Evolutionary conservation across 208 protist genomes (phyloP).

Genomic region (Trypanosoma theileri): DNA sequence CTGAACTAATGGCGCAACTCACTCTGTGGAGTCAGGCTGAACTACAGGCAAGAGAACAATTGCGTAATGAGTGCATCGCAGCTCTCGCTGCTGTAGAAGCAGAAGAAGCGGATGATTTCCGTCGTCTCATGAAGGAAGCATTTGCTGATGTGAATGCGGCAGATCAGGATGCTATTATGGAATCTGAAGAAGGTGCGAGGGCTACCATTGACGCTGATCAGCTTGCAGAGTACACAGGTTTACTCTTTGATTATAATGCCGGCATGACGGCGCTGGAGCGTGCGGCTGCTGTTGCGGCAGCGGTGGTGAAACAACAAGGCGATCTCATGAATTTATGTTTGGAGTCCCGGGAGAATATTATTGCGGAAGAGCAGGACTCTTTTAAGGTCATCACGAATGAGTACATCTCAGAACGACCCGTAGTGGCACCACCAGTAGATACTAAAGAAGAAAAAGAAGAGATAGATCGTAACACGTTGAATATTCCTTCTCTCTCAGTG

Average conservation of each 20-base stretch:
- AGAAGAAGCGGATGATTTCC: slow-evolving; percentile 24
- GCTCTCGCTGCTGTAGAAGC: background rate
- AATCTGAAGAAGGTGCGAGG: slow-evolving; percentile 44
- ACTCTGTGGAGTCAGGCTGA: slow-evolving; percentile 6
- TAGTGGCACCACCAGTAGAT: background rate
- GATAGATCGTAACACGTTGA: background rate
- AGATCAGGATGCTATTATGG: slow-evolving; percentile 35
- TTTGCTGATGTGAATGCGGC: slow-evolving; percentile 26
- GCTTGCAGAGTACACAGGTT: slow-evolving; percentile 40
- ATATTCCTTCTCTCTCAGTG: background rate
- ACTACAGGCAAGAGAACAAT: slow-evolving; percentile 3
- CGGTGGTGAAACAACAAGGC: background rate
- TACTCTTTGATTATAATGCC: slow-evolving; percentile 32
- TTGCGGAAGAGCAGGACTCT: slow-evolving; percentile 29
- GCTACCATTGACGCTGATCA: slow-evolving; percentile 54
- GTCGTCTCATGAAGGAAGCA: slow-evolving; percentile 22
- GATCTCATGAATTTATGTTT: slow-evolving; percentile 1
- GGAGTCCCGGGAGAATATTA: slow-evolving; percentile 24
- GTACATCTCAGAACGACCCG: background rate
- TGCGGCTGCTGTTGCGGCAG: background rate
- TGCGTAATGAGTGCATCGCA: slow-evolving; percentile 5
- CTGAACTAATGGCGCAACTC: slow-evolving; percentile 6
- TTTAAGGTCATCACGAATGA: slow-evolving; percentile 21
- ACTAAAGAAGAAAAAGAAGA: background rate
- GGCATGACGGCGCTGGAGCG: slow-evolving; percentile 11